Evolutionary conservation across 2,329 filamentous ascomycete species (phyloP).

Genomic region (Cercospora zeina): DNA sequence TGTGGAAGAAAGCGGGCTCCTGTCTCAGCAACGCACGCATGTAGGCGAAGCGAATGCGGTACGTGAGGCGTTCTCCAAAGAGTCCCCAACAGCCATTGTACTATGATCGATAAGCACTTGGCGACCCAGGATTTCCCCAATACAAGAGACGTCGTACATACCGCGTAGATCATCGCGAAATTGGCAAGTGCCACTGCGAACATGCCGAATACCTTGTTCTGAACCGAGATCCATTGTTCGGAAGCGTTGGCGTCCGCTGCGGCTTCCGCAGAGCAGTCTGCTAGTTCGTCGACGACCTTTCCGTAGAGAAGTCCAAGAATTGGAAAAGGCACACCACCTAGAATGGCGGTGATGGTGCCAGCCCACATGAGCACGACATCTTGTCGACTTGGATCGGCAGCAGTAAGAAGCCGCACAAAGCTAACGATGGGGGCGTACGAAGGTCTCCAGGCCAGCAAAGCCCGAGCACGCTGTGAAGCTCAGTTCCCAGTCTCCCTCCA

Average conservation of each 20-base stretch:
- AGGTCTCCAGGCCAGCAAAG: conserved; percentile 8
- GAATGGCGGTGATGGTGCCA: neutral
- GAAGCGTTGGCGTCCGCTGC: neutral
- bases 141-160: neutral
- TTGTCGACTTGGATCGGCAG: conserved; percentile 10
- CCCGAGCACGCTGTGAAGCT: conserved; percentile 1
- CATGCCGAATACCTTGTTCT: conserved; percentile 12
- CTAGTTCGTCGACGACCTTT: conserved; percentile 7
- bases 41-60: conserved; percentile 62
- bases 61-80: conserved; percentile 62
- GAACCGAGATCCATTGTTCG: conserved; percentile 8
- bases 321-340: conserved; percentile 8
- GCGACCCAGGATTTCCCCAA: neutral
- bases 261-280: conserved; percentile 3
- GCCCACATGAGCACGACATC: conserved; percentile 12
- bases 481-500: neutral
- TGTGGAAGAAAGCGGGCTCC: conserved; percentile 65
- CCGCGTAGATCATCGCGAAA: conserved; percentile 8
- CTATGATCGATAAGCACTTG: neutral
- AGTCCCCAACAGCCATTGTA: conserved; percentile 54
- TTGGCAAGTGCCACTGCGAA: conserved; percentile 2
- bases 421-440: neutral
- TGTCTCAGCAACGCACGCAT: conserved; percentile 60
- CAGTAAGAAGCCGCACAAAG: neutral
- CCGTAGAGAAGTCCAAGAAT: conserved; percentile 5